A percentile compares a stretch with the other conserved stretches of the same genome.
Conservation (phyloP, 2,329 filamentous ascomycete species). For the Acrocalymma vagum region DNA sequence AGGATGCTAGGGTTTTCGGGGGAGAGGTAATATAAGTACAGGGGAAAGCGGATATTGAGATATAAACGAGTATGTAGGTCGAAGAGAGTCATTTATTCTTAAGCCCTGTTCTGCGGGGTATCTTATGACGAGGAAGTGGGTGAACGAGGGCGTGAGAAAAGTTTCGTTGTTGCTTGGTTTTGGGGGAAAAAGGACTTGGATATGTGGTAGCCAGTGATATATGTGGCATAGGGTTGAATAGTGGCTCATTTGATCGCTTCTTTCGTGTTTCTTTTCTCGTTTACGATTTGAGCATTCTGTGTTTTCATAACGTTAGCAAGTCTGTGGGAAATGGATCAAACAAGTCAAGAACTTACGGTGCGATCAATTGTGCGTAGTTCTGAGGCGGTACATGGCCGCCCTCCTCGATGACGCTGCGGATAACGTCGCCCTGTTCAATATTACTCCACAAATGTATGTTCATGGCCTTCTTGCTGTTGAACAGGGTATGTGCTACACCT, state of each 20-base stretch:
- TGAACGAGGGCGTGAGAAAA: no score
- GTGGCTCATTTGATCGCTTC: no score
- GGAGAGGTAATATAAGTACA: no score
- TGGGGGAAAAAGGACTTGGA: neutral
- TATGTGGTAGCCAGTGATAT: no score
- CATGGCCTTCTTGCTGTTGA: constrained; percentile 52
- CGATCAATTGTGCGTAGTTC: constrained; percentile 44
- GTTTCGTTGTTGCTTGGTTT: neutral
- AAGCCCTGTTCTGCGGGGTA: no score
- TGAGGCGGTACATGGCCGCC: constrained; percentile 40
- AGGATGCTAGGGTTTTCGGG: no score
- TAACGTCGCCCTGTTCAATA: constrained; percentile 43
- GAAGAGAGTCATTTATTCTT: no score
- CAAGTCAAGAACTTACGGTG: constrained; percentile 38
- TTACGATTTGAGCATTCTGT: constrained; percentile 46
- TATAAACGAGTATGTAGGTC: no score
- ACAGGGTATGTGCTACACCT: constrained; percentile 79
- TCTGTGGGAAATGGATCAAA: neutral
- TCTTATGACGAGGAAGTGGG: no score
- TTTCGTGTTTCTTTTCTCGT: no score
- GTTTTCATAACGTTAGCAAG: constrained; percentile 3
- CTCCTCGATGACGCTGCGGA: constrained; percentile 43
- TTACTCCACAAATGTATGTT: constrained; percentile 49
- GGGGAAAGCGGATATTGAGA: no score
- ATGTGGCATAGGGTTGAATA: no score